Percentiles rank a stretch among this genome's conserved stretches.
phyloP scores from a whole-genome alignment of 345 rosid species.

The Boechera retrofracta region DNA sequence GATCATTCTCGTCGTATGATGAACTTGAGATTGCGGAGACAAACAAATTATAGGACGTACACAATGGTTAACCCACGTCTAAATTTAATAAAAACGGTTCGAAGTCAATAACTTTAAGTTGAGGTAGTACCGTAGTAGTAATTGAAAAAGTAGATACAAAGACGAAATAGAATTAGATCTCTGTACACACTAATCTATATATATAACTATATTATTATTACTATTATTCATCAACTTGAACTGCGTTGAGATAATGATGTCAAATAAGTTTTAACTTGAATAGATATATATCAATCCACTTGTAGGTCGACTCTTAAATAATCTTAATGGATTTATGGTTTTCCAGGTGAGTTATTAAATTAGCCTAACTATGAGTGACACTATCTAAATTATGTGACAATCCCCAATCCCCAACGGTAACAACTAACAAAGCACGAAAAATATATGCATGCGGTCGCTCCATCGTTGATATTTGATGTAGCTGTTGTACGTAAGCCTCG shows the following conservation, averaged over 20 bases:
- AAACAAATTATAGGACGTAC: background rate
- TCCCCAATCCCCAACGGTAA: too few species aligned
- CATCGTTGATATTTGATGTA: too few species aligned
- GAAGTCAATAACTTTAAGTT: conserved; percentile 9
- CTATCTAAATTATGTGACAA: too few species aligned
- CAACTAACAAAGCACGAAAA: too few species aligned
- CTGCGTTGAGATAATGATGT: background rate
- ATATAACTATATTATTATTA: too few species aligned
- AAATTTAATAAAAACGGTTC: background rate
- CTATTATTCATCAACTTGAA: background rate
- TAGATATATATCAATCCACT: too few species aligned
- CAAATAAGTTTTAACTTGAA: background rate
- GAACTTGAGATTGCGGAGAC: background rate
- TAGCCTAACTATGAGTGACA: too few species aligned
- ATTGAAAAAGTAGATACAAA: background rate
- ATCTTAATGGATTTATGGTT: too few species aligned
- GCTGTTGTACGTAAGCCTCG: too few species aligned
- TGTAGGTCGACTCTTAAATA: too few species aligned
- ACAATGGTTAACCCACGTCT: background rate
- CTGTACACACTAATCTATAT: background rate
- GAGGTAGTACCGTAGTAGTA: background rate
- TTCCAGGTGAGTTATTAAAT: too few species aligned
- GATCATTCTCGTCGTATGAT: background rate
- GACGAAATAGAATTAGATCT: background rate
- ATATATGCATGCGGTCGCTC: too few species aligned